These are phyloP conservation scores for Saturnispora ahearnii DNA, from an alignment of 805 yeast species.

Conservation along the genomic window DNA sequence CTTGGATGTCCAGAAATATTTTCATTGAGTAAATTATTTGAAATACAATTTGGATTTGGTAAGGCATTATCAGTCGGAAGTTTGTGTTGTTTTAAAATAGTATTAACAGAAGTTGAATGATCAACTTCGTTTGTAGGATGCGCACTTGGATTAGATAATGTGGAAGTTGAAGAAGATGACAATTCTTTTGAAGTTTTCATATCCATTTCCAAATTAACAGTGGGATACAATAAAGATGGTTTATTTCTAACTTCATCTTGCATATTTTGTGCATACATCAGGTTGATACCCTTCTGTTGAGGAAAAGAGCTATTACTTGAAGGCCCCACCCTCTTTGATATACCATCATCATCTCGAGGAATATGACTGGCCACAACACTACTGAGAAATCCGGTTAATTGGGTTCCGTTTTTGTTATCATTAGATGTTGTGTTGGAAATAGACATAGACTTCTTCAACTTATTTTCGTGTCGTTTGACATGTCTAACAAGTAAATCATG, in stretches of 20 bases:
- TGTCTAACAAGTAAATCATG: conserved; percentile 45
- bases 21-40: background rate
- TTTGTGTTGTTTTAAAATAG: background rate
- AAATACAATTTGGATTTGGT: background rate
- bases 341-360: background rate
- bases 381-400: conserved; percentile 7
- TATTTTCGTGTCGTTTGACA: conserved; percentile 32
- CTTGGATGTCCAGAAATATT: conserved; percentile 13
- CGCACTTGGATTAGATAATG: background rate
- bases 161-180: background rate
- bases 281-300: background rate
- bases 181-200: background rate
- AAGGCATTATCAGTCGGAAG: background rate
- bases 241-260: background rate
- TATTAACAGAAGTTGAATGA: background rate
- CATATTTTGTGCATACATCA: background rate
- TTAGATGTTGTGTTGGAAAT: background rate
- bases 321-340: background rate
- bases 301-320: background rate
- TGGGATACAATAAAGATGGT: background rate
- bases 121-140: background rate
- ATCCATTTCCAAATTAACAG: background rate
- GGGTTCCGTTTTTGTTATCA: background rate
- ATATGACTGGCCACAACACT: conserved; percentile 10
- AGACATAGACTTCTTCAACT: background rate